Conservation (phyloP, 108 stramenopile species). For the Seminavis robusta region DNA sequence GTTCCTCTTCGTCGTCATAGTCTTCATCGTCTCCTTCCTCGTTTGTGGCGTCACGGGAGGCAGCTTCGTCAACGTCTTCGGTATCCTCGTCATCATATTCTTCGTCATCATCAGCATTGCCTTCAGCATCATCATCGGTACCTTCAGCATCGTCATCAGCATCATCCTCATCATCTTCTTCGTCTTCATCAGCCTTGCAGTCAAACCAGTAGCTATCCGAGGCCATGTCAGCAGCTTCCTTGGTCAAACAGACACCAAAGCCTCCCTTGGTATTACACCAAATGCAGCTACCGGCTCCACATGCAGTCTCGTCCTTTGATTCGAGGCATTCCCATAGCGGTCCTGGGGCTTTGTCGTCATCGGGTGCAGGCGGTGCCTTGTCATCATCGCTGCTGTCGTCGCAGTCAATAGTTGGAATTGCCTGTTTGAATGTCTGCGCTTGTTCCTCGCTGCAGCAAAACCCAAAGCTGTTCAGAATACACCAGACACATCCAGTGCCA, state of each 20-base stretch:
- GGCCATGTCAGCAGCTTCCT: slow-evolving; percentile 13
- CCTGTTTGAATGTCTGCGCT: slow-evolving; percentile 18
- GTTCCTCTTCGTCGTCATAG: too few species aligned
- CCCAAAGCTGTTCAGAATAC: slow-evolving; percentile 12
- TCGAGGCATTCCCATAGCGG: not conserved
- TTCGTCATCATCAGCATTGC: too few species aligned
- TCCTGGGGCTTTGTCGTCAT: slow-evolving; percentile 9
- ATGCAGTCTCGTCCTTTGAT: not conserved
- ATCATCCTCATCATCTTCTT: too few species aligned
- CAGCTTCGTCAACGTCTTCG: too few species aligned
- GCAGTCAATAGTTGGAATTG: slow-evolving; percentile 23
- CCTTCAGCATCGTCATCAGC: too few species aligned
- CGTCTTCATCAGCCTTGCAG: slow-evolving; percentile 5
- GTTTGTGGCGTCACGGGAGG: too few species aligned
- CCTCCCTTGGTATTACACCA: too few species aligned
- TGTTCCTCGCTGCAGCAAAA: slow-evolving; percentile 19
- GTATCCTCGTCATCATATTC: too few species aligned
- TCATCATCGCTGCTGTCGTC: slow-evolving; percentile 19
- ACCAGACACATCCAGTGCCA: slow-evolving; percentile 20
- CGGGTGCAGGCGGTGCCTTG: slow-evolving; percentile 13
- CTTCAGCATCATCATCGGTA: too few species aligned
- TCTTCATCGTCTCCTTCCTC: slow-evolving; percentile 10
- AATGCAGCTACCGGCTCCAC: too few species aligned
- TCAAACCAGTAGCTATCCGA: slow-evolving; percentile 14
- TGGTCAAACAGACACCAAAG: slow-evolving; percentile 26